These are phyloP conservation scores for Diplosphaera chodatii DNA, from an alignment of 139 green algal species.

Conservation along the genomic window DNA sequence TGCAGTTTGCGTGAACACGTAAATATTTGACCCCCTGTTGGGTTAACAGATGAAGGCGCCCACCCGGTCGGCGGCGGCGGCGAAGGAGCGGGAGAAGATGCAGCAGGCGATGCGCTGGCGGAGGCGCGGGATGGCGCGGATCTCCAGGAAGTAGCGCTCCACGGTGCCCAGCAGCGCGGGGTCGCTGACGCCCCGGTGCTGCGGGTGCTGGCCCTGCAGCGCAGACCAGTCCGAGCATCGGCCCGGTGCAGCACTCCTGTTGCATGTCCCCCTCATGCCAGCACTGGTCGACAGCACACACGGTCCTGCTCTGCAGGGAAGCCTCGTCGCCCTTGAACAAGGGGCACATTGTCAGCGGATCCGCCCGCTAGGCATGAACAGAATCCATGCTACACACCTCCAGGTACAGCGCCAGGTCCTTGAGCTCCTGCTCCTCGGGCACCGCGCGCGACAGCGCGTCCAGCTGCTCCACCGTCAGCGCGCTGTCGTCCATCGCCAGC, in stretches of 20 bases:
- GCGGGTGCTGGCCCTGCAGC: neutral
- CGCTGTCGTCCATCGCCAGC: constrained; percentile 53
- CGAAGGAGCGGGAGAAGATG: constrained; percentile 55
- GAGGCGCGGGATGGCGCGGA: constrained; percentile 69
- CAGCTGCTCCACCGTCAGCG: constrained; percentile 60
- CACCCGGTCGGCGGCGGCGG: constrained; percentile 19
- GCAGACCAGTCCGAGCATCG: neutral
- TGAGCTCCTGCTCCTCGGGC: constrained; percentile 50
- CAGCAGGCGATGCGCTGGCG: constrained; percentile 56
- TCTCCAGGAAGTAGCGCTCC: constrained; percentile 75
- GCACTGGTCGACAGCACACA: too few species aligned
- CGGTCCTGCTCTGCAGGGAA: too few species aligned
- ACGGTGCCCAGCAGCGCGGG: constrained; percentile 53
- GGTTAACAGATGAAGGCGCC: too few species aligned
- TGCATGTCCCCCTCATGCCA: too few species aligned
- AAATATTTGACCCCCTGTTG: too few species aligned
- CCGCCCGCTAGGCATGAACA: too few species aligned
- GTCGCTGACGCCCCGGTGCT: constrained; percentile 43
- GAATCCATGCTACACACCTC: constrained; percentile 7
- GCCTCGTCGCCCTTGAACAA: too few species aligned
- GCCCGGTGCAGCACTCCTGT: too few species aligned
- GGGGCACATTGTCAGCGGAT: too few species aligned
- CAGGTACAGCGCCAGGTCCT: constrained; percentile 50
- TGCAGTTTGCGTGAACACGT: too few species aligned
- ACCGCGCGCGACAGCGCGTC: constrained; percentile 46